These are phyloP conservation scores for Suhomyces prunicola DNA, from an alignment of 805 yeast species.

Conservation along the genomic window DNA sequence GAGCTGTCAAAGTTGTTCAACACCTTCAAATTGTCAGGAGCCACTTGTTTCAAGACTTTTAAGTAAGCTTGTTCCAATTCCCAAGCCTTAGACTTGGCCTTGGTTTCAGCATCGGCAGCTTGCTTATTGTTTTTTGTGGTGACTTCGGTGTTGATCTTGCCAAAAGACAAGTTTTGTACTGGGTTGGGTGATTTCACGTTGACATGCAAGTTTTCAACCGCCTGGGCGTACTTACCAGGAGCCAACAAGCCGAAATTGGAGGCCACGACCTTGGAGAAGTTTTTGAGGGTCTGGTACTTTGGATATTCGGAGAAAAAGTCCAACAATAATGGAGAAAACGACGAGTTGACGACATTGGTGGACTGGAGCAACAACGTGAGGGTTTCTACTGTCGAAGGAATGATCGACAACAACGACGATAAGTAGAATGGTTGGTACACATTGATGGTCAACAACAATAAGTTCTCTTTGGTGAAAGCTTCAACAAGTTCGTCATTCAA, in stretches of 20 bases:
- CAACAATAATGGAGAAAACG: slow-evolving; percentile 67
- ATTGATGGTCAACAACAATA: slow-evolving; percentile 55
- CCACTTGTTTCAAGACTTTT: slow-evolving; percentile 69
- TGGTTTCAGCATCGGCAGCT: slow-evolving; percentile 17
- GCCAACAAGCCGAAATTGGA: slow-evolving; percentile 54
- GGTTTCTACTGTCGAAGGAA: slow-evolving; percentile 55
- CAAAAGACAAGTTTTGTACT: slow-evolving; percentile 60
- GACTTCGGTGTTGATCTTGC: slow-evolving; percentile 36
- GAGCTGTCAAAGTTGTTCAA: slow-evolving; percentile 56
- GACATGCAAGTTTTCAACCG: slow-evolving; percentile 46
- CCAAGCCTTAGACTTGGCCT: slow-evolving; percentile 47
- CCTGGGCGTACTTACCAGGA: slow-evolving; percentile 35
- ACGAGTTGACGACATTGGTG: slow-evolving; percentile 21
- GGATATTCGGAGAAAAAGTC: slow-evolving; percentile 67
- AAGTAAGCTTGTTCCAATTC: slow-evolving; percentile 72
- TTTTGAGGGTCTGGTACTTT: slow-evolving; percentile 43
- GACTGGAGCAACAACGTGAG: slow-evolving; percentile 71
- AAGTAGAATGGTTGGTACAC: slow-evolving; percentile 73
- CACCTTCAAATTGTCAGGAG: slow-evolving; percentile 51
- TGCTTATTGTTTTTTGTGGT: slow-evolving; percentile 27
- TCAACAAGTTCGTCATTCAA: slow-evolving; percentile 42
- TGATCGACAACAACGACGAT: slow-evolving; percentile 41
- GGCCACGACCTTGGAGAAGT: slow-evolving; percentile 48
- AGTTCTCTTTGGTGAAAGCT: slow-evolving; percentile 34
- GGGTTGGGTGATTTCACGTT: slow-evolving; percentile 56